Base-by-base conservation (phyloP, 2,329 filamentous ascomycete species). In the Fusarium staphyleae region DNA sequence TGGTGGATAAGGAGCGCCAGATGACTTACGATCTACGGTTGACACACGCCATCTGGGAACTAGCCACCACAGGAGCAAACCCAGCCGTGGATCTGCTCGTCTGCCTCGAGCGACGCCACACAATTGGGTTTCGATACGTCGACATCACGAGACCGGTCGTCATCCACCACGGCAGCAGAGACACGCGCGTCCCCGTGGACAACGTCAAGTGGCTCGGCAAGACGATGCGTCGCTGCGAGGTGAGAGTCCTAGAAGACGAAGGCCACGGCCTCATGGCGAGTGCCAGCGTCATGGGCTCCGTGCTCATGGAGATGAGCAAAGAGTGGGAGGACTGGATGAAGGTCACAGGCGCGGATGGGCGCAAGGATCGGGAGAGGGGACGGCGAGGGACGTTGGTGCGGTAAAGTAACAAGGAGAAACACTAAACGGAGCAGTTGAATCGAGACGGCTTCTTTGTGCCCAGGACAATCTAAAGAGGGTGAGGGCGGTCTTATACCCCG, bases 201-300 rank as follows among this genome's bases (percentile, higher is more conserved):
- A 99, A 99, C 68, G 91, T 97, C 16, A 84, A 88, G 62, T 99
- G 95, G 95, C 81, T 99, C 7, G 93, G 92, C 52, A 93, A 93
- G 74, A 90, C 90, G 34, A 98, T 99, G 93, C 86, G 90, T 24
- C 82, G 90, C 40, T 98, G 93, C 72, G 95, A 98, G 72, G 91
- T 99, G 12, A 81, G 93, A 5, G 86, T 98, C 5, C 80, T 99
- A 3, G 90, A 96, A 63, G 91, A 90, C 5, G 93, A 99, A 72
- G 91, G 93, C 3, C 95, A 99, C 70, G 93, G 95, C 0, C 78
- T 99, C 18, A 99, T 99, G 95, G 95, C 95, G 1, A 96, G 89
- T 63, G 93, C 95, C 1, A 80, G 81, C 12, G 93, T 98, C 36
- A 99, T 99, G 95, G 90, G 91, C 35, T 87, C 88, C 15, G 89